Evolutionary conservation across 1,284 basidiomycete species (phyloP).

Genomic region (Malassezia japonica): DNA sequence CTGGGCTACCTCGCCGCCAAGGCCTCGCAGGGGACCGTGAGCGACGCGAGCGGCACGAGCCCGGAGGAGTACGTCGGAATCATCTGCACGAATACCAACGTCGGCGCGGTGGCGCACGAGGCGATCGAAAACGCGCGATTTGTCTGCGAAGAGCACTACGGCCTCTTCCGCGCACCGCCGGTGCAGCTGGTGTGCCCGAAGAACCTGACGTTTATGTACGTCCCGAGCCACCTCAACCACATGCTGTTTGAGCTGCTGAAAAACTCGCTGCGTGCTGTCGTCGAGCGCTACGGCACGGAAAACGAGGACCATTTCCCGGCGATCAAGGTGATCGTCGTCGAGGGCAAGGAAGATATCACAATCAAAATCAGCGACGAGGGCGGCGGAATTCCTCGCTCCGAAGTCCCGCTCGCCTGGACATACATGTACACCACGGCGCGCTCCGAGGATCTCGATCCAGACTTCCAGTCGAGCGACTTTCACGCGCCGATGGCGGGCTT

Average conservation of each 20-base stretch:
- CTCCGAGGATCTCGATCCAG: constrained; percentile 70
- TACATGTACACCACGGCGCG: constrained; percentile 98
- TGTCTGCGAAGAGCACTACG: constrained; percentile 86
- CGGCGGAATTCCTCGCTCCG: constrained; percentile 82
- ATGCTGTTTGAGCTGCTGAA: constrained; percentile 98
- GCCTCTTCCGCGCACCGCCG: constrained; percentile 86
- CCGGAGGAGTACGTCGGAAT: constrained; percentile 80
- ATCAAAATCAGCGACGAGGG: constrained; percentile 97
- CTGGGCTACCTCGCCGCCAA: constrained; percentile 6
- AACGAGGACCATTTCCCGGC: constrained; percentile 74
- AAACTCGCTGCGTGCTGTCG: constrained; percentile 91
- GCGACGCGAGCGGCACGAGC: constrained; percentile 23
- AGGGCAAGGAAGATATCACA: constrained; percentile 74
- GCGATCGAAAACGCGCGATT: constrained; percentile 97
- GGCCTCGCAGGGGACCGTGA: constrained; percentile 16
- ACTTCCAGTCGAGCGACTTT: constrained; percentile 85
- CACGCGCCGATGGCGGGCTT: constrained; percentile 96
- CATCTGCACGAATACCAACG: constrained; percentile 78
- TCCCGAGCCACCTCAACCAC: constrained; percentile 77
- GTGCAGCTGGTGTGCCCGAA: constrained; percentile 91
- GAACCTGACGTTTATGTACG: constrained; percentile 82
- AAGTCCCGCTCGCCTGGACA: constrained; percentile 92
- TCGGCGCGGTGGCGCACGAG: constrained; percentile 58
- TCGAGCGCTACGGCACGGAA: constrained; percentile 80
- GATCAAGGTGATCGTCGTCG: constrained; percentile 92